Conservation (phyloP, 192 early-diverging fungal species). For the Phlyctochytrium bullatum region DNA sequence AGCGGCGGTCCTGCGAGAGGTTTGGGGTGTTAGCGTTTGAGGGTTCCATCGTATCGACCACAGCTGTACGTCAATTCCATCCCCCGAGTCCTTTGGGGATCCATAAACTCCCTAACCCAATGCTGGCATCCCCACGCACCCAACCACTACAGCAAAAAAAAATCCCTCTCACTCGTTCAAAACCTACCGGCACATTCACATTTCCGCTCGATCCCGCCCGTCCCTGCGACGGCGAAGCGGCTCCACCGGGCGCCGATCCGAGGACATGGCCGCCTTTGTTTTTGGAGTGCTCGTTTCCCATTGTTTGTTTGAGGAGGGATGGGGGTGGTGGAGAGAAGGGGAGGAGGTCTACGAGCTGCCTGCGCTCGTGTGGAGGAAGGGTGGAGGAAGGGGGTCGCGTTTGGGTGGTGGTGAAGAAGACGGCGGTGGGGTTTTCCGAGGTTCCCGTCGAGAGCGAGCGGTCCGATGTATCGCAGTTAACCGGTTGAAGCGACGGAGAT, state of each 20-base stretch:
- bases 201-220: background rate
- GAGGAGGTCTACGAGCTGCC: no score
- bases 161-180: background rate
- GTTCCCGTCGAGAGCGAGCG: no score
- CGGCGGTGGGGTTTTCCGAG: no score
- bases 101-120: background rate
- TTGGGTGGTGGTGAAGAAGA: no score
- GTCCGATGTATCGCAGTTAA: no score
- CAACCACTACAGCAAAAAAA: no score
- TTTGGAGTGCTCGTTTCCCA: conserved; percentile 22
- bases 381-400: no score
- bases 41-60: background rate
- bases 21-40: background rate
- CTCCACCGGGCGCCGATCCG: background rate
- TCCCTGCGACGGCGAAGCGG: background rate
- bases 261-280: conserved; percentile 18
- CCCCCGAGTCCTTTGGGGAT: background rate
- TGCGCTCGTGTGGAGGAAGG: no score
- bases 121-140: background rate
- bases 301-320: background rate
- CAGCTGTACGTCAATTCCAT: no score
- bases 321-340: background rate
- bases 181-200: background rate
- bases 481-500: no score
- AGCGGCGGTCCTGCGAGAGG: background rate